Base-by-base conservation (phyloP, 2,329 filamentous ascomycete species). In the Cercospora citrullina region DNA sequence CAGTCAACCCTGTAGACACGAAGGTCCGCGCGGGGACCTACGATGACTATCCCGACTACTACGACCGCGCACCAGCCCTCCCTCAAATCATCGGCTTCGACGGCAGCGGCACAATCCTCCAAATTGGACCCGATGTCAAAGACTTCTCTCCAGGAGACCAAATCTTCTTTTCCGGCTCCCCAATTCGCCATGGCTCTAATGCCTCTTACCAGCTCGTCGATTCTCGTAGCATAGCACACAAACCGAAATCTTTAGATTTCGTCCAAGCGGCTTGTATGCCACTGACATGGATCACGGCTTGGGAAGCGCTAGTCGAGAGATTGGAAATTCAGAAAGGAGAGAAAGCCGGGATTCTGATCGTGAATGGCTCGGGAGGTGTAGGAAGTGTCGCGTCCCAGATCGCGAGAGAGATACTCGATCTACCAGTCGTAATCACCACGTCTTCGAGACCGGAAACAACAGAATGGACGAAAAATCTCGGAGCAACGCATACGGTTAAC, bases 321-420 rank as follows among this genome's bases (percentile, higher is more conserved):
- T 73, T 83, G 64, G 79, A 85, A 58, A 77, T 81, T 28, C 62
- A 72, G 18, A 72, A 77, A 59, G 76, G 75, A 2, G 80, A 81
- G 65, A 61, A 60, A 2, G 48, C 39, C 1, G 68, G 66, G 5
- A 73, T 83, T 12, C 67, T 84, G 23, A 84, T 84, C 67, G 79
- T 84, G 71, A 84, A 84, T 66, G 82, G 82, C 1, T 78, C 79
- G 2, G 82, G 82, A 31, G 83, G 76, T 8, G 80, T 84, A 30
- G 82, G 82, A 7, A 79, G 77, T 12, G 77, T 82, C 7, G 81
- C 81, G 2, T 80, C 77, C 5, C 82, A 84, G 72, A 80, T 84
- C 63, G 82, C 82, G 1, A 75, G 81, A 0, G 69, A 75, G 5
- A 66, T 71, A 3, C 67, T 71, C 23, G 59, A 64, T 4, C 45